Conservation (phyloP, 768 basidiomycete species). For the Naematelia aurantialba region DNA sequence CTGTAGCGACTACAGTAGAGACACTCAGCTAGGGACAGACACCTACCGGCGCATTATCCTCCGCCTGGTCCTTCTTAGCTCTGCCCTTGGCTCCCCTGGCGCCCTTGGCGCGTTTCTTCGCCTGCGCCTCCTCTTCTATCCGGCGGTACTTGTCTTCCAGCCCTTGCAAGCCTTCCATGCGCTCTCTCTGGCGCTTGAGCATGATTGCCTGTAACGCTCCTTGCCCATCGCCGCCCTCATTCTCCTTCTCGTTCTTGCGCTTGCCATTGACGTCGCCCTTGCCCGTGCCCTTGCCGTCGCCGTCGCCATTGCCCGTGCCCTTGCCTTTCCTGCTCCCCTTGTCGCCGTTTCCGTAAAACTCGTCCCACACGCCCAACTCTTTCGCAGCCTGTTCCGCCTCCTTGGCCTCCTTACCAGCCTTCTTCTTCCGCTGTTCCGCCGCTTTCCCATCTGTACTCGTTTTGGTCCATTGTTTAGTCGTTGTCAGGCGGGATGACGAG, state of each 20-base stretch:
- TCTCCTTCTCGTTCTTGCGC: constrained; percentile 56
- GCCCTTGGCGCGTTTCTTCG: constrained; percentile 37
- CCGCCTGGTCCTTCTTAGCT: too few relatives aligned
- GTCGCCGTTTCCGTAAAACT: constrained; percentile 62
- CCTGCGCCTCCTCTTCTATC: constrained; percentile 42
- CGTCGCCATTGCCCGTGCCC: constrained; percentile 10
- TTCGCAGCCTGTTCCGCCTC: constrained; percentile 79
- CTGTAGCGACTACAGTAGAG: too few relatives aligned
- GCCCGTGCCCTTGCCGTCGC: constrained; percentile 7
- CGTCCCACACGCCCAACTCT: constrained; percentile 86
- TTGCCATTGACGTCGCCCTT: constrained; percentile 51
- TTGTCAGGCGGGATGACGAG: constrained; percentile 57
- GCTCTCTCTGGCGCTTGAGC: constrained; percentile 64
- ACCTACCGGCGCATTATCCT: constrained; percentile 52
- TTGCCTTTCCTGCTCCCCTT: constrained; percentile 66
- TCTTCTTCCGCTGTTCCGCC: constrained; percentile 67
- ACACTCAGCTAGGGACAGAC: too few relatives aligned
- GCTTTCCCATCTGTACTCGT: constrained; percentile 76
- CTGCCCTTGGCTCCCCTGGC: constrained; percentile 54
- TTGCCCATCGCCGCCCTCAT: constrained; percentile 26
- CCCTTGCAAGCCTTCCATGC: constrained; percentile 64
- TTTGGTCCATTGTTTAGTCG: constrained; percentile 61
- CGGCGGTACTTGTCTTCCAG: constrained; percentile 51
- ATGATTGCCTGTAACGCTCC: constrained; percentile 72
- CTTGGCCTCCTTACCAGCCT: constrained; percentile 69